Base-by-base conservation (phyloP, 2,329 filamentous ascomycete species). In the Colletotrichum lentis region DNA sequence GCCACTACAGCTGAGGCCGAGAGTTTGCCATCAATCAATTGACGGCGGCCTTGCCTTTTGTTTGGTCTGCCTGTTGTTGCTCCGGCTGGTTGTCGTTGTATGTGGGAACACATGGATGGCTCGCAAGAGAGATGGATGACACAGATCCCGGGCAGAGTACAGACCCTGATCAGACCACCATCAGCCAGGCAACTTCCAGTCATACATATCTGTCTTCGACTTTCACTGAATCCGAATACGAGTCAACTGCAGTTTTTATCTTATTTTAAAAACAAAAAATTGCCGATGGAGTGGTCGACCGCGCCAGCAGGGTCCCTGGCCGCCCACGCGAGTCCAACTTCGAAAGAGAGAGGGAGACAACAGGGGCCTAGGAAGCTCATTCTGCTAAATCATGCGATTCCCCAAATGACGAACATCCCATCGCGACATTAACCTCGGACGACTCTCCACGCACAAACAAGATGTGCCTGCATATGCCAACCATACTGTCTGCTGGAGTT, bases 191-290 rank as follows among this genome's bases (percentile, higher is more conserved):
- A 16, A n/a, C 18, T 3, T 41, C 24, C 7, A 31, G 31, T 18
- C n/a, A n/a, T n/a, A n/a, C 31, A 31, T 53, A 55, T 50, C 53
- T n/a, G 56, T 43, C n/a, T 27, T 18, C n/a, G 35, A 43, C 56
- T 59, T 61, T 18, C 39, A n/a, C 10, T 22, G 27, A 39, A 65
- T 14, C 56, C 62, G 56, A 65, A 65, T 65, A 65, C 57, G 62
- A 62, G 52, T 39, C n/a, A 22, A 5, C 12, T 46, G 27, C 20
- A 12, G 41, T 14, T 53, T n/a, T n/a, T n/a, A n/a, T n/a, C n/a
- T n/a, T n/a, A n/a, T n/a, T n/a, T n/a, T n/a, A 46, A 44, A 24
- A 24, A 24, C 4, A 24, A 24, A 24, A 24, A 4, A 4, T 35
- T 35, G 8, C 31, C 31, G 31, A 35, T 35, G 7, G 8, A 35